phyloP scores from a whole-genome alignment of 352 stramenopile species.

The Phytophthora macrochlamydospora region DNA sequence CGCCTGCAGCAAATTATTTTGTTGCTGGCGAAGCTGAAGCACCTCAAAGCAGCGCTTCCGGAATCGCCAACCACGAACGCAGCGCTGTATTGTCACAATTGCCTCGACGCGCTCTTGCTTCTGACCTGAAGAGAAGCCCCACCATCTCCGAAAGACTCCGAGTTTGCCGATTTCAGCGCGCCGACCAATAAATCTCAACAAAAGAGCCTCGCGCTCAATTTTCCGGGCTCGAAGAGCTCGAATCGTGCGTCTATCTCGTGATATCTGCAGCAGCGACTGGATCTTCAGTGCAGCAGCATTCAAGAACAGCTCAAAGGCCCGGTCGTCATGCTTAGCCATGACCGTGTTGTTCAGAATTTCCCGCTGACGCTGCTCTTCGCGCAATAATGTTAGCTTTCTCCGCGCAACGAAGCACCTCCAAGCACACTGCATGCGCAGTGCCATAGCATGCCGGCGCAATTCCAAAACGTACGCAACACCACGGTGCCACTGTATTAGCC shows the following conservation, averaged over 20 bases:
- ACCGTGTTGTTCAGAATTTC: conserved; percentile 39
- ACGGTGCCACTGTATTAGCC: conserved; percentile 21
- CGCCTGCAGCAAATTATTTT: conserved; percentile 45
- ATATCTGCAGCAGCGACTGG: conserved; percentile 57
- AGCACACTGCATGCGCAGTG: conserved; percentile 50
- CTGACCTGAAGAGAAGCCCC: conserved; percentile 38
- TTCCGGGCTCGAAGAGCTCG: conserved; percentile 36
- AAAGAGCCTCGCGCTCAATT: conserved; percentile 41
- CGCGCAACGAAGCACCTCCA: conserved; percentile 44
- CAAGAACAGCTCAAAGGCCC: conserved; percentile 39
- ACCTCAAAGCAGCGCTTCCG: conserved; percentile 44
- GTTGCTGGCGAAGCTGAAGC: conserved; percentile 32
- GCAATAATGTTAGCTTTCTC: conserved; percentile 25
- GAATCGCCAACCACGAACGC: conserved; percentile 40
- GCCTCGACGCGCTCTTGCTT: conserved; percentile 38
- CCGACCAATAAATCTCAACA: conserved; percentile 43
- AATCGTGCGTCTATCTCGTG: conserved; percentile 35
- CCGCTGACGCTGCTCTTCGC: conserved; percentile 29
- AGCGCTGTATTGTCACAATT: conserved; percentile 43
- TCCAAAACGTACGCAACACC: conserved; percentile 34
- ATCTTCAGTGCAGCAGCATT: conserved; percentile 55
- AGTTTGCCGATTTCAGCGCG: conserved; percentile 30
- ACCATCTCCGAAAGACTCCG: conserved; percentile 43
- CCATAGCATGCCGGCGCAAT: conserved; percentile 32
- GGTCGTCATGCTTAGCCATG: conserved; percentile 53